Evolutionary conservation across 495 filamentous ascomycete genomes (phyloP).

Genomic region (Collariella sp.): DNA sequence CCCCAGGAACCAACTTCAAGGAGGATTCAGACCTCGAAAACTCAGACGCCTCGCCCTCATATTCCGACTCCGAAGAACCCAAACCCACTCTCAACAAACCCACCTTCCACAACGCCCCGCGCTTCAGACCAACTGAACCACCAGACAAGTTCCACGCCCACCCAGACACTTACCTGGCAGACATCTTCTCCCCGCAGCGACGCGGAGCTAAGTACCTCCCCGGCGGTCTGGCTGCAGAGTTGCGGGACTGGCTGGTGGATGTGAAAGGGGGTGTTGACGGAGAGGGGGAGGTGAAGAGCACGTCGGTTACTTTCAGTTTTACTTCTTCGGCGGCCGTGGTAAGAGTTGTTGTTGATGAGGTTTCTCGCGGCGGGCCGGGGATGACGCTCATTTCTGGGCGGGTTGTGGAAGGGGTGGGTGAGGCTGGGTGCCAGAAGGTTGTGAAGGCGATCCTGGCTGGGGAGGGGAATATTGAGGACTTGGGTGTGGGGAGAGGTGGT

Average conservation of each 20-base stretch:
- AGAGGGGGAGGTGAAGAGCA: background rate
- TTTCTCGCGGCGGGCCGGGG: constrained; percentile 11
- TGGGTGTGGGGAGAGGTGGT: background rate
- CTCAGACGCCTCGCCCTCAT: background rate
- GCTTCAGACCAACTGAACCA: constrained; percentile 32
- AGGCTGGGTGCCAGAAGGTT: background rate
- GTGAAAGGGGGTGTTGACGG: constrained; percentile 26
- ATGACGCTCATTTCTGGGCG: constrained; percentile 18
- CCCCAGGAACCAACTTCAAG: background rate
- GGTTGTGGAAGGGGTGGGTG: background rate
- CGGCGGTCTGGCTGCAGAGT: constrained; percentile 36
- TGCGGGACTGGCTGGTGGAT: constrained; percentile 41
- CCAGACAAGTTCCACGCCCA: constrained; percentile 7
- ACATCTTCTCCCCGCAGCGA: constrained; percentile 38
- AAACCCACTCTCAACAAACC: constrained; percentile 14
- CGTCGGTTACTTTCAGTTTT: background rate
- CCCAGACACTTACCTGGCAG: constrained; percentile 11
- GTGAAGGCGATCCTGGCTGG: constrained; percentile 32
- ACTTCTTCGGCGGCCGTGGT: background rate
- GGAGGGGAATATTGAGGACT: constrained; percentile 20
- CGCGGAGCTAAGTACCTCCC: constrained; percentile 30
- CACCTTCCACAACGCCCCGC: constrained; percentile 30
- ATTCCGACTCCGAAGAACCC: background rate
- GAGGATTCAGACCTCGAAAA: background rate
- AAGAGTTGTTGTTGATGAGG: constrained; percentile 21